phyloP scores from a whole-genome alignment of 441 rosid genomes.

The Aquilaria agallochum region DNA sequence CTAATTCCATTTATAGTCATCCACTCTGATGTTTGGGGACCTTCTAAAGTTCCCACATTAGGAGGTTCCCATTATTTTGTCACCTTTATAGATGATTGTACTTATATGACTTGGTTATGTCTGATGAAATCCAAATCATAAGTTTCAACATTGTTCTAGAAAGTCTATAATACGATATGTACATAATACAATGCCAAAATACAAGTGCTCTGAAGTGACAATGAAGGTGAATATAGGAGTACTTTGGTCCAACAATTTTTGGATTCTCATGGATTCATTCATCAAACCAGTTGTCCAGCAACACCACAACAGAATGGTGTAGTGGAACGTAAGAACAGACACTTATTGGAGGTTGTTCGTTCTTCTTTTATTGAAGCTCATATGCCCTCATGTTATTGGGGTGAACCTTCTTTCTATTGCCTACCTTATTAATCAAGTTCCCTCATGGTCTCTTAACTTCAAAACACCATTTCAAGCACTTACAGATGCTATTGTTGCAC shows the following conservation, averaged over 20 bases:
- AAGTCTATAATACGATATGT: not conserved
- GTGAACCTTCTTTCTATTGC: too few species aligned
- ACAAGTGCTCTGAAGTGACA: not conserved
- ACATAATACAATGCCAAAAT: not conserved
- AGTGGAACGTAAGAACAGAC: not conserved
- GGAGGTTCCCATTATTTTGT: not conserved
- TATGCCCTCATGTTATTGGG: too few species aligned
- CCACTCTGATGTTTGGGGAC: not conserved
- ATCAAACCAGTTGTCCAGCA: not conserved
- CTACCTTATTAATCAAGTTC: too few species aligned
- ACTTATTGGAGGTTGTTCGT: too few species aligned
- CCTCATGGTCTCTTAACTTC: too few species aligned
- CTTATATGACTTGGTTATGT: not conserved
- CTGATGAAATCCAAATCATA: not conserved
- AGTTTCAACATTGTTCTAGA: not conserved
- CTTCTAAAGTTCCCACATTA: not conserved
- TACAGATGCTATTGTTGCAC: too few species aligned
- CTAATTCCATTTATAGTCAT: not conserved
- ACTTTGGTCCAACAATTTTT: not conserved
- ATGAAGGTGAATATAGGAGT: not conserved
- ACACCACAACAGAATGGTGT: not conserved
- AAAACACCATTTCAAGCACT: too few species aligned
- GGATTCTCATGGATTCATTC: not conserved
- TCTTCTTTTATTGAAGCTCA: too few species aligned
- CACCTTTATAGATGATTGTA: conserved; percentile 1